Conservation (phyloP, 169 alveolate genomes). For the Cyclospora cayetanensis region DNA sequence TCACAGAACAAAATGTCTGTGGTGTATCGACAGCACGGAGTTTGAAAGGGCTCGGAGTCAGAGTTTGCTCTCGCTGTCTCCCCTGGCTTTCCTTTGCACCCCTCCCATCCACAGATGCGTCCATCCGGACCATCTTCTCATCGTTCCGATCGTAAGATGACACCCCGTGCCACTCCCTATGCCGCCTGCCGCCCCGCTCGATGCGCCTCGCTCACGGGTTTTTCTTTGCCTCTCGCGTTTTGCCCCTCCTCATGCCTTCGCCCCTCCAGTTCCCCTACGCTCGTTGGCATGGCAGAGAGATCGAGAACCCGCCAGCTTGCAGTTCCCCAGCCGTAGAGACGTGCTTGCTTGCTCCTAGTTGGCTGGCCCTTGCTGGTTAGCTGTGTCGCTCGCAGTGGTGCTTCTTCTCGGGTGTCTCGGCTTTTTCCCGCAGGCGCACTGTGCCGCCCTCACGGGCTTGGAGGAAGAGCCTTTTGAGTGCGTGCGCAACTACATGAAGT, state of each 20-base stretch:
- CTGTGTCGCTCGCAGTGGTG: neutral
- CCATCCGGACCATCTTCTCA: neutral
- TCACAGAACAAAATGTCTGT: neutral
- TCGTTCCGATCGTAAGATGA: neutral
- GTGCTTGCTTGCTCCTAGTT: neutral
- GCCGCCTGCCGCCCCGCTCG: neutral
- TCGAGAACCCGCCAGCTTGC: neutral
- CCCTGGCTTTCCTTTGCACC: neutral
- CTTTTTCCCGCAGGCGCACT: slow-evolving; percentile 24
- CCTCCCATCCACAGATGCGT: neutral
- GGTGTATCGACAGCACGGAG: slow-evolving; percentile 8
- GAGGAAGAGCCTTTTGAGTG: slow-evolving; percentile 52
- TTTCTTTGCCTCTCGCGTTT: neutral
- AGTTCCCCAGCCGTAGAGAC: neutral
- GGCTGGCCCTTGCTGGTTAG: neutral
- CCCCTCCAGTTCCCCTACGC: too few species aligned
- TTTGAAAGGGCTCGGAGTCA: neutral
- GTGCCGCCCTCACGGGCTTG: neutral
- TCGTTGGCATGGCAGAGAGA: neutral
- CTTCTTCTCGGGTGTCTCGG: neutral
- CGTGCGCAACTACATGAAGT: slow-evolving; percentile 51
- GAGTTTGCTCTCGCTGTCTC: slow-evolving; percentile 5
- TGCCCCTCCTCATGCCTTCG: neutral
- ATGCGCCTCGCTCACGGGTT: neutral
- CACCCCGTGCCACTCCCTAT: neutral